phyloP scores from a whole-genome alignment of 345 rosid genomes.

The Corchorus olitorius region DNA sequence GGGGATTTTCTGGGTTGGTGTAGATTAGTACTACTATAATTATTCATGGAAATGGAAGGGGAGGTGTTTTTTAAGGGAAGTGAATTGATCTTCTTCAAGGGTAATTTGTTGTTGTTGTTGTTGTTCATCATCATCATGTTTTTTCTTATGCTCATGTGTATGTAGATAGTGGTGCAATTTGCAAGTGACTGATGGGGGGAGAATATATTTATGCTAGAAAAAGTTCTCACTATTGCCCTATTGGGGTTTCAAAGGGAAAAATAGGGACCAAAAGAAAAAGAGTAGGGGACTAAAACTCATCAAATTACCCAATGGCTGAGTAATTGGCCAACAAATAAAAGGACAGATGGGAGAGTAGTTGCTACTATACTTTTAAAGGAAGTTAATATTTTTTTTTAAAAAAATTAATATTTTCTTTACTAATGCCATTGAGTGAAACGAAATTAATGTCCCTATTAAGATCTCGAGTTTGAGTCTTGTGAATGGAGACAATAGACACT shows the following conservation, averaged over 20 bases:
- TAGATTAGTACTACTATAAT: not conserved
- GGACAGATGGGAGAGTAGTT: too few relatives aligned
- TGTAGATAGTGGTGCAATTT: not conserved
- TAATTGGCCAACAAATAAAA: too few relatives aligned
- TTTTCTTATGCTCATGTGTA: not conserved
- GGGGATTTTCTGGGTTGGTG: not conserved
- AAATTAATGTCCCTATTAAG: too few relatives aligned
- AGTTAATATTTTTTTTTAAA: too few relatives aligned
- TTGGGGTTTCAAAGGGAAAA: not conserved
- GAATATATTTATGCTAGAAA: slow-evolving; percentile 38
- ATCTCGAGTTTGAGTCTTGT: too few relatives aligned
- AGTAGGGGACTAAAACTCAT: not conserved
- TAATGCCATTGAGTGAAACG: too few relatives aligned
- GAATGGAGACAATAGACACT: too few relatives aligned
- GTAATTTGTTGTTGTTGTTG: not conserved
- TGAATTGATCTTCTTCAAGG: slow-evolving; percentile 27
- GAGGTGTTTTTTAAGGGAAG: slow-evolving; percentile 8
- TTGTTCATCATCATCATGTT: slow-evolving; percentile 12
- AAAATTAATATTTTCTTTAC: too few relatives aligned
- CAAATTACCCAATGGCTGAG: not conserved
- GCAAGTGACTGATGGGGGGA: slow-evolving; percentile 6
- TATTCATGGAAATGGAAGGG: slow-evolving; percentile 6
- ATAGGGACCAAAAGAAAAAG: not conserved
- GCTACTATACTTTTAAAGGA: too few relatives aligned
- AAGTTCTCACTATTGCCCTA: slow-evolving; percentile 22